Conservation (phyloP, 129 eudicot genomes). For the Centella asiatica region DNA sequence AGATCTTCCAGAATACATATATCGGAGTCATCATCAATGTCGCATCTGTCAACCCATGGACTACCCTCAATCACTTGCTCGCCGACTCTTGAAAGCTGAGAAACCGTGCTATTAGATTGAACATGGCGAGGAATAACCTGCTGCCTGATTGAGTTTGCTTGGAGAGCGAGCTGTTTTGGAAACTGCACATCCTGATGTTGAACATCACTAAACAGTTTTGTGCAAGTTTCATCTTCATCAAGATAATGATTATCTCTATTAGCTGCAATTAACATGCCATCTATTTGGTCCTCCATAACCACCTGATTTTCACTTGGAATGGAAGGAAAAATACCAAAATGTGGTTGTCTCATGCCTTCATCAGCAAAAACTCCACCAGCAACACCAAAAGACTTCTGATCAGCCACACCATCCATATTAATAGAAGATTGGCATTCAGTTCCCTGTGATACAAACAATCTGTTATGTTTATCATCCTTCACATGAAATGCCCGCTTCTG, state of each 20-base stretch:
- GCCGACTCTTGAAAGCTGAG: constrained; percentile 14
- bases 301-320: constrained; percentile 11
- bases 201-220: constrained; percentile 13
- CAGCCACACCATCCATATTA: constrained; percentile 18
- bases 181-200: constrained; percentile 9
- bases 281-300: constrained; percentile 32
- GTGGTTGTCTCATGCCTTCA: constrained; percentile 12
- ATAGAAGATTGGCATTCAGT: constrained; percentile 2
- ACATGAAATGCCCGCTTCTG: constrained; percentile 8
- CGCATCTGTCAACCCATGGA: constrained; percentile 13
- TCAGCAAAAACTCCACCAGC: constrained; percentile 18
- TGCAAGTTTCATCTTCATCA: constrained; percentile 9
- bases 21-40: constrained; percentile 58
- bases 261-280: constrained; percentile 24
- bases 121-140: no score
- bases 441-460: constrained; percentile 4
- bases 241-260: constrained; percentile 9
- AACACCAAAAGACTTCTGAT: constrained; percentile 15
- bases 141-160: constrained; percentile 18
- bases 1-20: constrained; percentile 74
- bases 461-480: constrained; percentile 23
- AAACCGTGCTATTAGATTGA: constrained; percentile 18
- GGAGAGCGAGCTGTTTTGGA: constrained; percentile 12
- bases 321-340: constrained; percentile 15
- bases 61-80: constrained; percentile 24